phyloP scores from a whole-genome alignment of 495 filamentous ascomycete species.

The Talaromyces liani region DNA sequence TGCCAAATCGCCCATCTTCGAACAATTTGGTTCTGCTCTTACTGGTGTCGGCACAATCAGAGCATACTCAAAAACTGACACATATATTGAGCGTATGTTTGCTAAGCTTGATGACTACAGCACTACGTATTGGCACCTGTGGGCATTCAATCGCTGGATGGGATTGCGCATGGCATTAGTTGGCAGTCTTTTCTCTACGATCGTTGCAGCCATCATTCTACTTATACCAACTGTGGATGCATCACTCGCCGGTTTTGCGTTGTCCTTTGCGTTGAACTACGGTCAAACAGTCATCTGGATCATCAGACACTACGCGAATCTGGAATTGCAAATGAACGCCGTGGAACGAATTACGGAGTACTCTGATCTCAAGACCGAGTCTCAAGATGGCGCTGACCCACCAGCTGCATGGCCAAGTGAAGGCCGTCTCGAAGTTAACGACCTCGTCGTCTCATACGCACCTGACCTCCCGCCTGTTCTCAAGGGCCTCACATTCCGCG shows the following conservation, averaged over 20 bases:
- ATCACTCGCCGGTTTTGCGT: slow-evolving; percentile 65
- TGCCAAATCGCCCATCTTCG: slow-evolving; percentile 69
- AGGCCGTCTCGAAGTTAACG: slow-evolving; percentile 63
- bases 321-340: slow-evolving; percentile 79
- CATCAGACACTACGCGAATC: slow-evolving; percentile 42
- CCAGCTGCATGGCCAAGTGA: slow-evolving; percentile 77
- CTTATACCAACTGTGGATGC: slow-evolving; percentile 51
- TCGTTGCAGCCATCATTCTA: slow-evolving; percentile 54
- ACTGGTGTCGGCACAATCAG: slow-evolving; percentile 70
- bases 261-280: slow-evolving; percentile 49
- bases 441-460: slow-evolving; percentile 71
- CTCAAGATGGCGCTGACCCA: slow-evolving; percentile 45
- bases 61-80: slow-evolving; percentile 56
- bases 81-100: slow-evolving; percentile 61
- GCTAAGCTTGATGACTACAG: slow-evolving; percentile 56
- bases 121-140: slow-evolving; percentile 56
- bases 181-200: slow-evolving; percentile 50
- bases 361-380: slow-evolving; percentile 61
- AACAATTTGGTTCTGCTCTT: slow-evolving; percentile 64
- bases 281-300: slow-evolving; percentile 39
- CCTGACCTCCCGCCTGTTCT: slow-evolving; percentile 68
- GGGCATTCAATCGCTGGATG: slow-evolving; percentile 69
- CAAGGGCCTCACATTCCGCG: slow-evolving; percentile 63
- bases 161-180: slow-evolving; percentile 50
- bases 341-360: slow-evolving; percentile 81